These are phyloP conservation scores for Mycena citricolor DNA, from an alignment of 1,284 basidiomycete genomes.

Conservation along the genomic window DNA sequence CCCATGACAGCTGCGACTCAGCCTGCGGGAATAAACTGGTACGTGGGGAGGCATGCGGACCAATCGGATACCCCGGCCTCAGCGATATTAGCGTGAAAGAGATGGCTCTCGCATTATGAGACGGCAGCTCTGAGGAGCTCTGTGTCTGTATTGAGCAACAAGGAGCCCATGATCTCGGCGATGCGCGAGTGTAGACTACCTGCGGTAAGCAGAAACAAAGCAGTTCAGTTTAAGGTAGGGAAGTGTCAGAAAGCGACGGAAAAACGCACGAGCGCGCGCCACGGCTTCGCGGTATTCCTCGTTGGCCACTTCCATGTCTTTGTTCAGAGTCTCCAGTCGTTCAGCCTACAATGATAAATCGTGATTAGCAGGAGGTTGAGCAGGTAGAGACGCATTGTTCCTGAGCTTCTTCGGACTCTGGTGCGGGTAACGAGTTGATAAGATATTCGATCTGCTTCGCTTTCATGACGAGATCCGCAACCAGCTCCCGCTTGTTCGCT, in stretches of 20 bases:
- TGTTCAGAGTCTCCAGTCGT: constrained; percentile 60
- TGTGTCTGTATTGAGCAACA: no score
- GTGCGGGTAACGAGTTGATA: constrained; percentile 72
- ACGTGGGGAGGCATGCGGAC: no score
- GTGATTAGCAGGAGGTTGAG: not conserved
- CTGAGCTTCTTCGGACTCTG: constrained; percentile 72
- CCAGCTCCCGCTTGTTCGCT: constrained; percentile 81
- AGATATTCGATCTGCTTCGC: constrained; percentile 83
- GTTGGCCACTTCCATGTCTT: constrained; percentile 69
- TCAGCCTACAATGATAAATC: constrained; percentile 46
- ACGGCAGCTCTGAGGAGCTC: no score
- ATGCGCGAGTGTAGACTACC: no score
- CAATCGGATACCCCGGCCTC: no score
- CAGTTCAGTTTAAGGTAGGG: not conserved
- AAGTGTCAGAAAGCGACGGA: not conserved
- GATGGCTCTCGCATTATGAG: no score
- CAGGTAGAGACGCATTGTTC: constrained; percentile 34
- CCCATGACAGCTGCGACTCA: no score
- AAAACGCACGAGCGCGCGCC: constrained; percentile 66
- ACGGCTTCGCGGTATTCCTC: constrained; percentile 71
- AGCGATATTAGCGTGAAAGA: no score
- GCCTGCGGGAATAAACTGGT: no score
- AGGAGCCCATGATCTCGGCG: no score
- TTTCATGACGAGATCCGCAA: constrained; percentile 75
- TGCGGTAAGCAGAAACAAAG: no score